These are phyloP conservation scores for Collybiopsis confluens DNA, from an alignment of 768 basidiomycete genomes.

Conservation along the genomic window DNA sequence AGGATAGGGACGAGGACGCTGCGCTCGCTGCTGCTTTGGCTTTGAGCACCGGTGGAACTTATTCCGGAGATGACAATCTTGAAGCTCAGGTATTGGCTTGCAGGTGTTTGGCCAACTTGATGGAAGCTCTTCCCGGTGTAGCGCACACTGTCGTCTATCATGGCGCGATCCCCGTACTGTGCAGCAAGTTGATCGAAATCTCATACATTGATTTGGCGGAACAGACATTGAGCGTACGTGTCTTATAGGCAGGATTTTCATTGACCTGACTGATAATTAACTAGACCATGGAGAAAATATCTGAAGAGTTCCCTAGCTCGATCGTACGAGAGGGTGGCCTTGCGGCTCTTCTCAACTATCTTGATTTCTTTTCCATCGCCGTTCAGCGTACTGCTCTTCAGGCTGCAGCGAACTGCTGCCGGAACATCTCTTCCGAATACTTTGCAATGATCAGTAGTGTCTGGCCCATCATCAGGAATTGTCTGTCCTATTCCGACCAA, in stretches of 20 bases:
- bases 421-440: conserved; percentile 84
- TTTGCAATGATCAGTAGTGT: conserved; percentile 86
- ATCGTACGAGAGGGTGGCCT: conserved; percentile 96
- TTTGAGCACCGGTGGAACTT: conserved; percentile 65
- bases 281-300: conserved; percentile 97
- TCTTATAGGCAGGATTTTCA: conserved; percentile 9
- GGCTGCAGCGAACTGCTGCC: conserved; percentile 95
- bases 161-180: conserved; percentile 96
- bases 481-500: conserved; percentile 88
- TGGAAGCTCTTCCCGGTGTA: conserved; percentile 97
- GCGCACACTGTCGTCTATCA: conserved; percentile 98
- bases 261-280: conserved; percentile 11
- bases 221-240: conserved; percentile 92
- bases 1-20: conserved; percentile 76
- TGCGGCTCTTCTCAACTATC: conserved; percentile 86
- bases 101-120: conserved; percentile 93
- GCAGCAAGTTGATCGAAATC: conserved; percentile 95
- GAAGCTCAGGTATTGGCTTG: conserved; percentile 97
- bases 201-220: conserved; percentile 98
- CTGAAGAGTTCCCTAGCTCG: conserved; percentile 92
- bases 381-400: conserved; percentile 96
- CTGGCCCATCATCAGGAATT: conserved; percentile 91
- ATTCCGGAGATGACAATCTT: conserved; percentile 78
- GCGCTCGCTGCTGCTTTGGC: conserved; percentile 86
- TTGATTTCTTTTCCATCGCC: conserved; percentile 98